Percentiles rank a stretch among this genome's conserved stretches.
Evolutionary conservation across 345 rosid genomes (phyloP).

Genomic region (Microthlaspi erraticum): DNA sequence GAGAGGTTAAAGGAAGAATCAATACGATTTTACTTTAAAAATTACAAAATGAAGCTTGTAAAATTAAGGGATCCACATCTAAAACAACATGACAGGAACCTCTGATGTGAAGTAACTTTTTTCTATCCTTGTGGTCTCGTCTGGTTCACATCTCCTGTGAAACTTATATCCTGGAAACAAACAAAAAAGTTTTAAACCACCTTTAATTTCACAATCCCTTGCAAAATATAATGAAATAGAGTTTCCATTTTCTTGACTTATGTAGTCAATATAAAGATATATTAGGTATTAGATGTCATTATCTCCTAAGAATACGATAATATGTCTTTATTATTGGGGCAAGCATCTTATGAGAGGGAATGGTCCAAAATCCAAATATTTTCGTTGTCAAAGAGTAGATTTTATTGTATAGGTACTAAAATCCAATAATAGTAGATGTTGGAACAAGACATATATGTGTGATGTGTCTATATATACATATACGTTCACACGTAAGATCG

Average conservation of each 20-base stretch:
- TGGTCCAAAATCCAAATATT: slow-evolving; percentile 29
- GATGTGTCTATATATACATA: not conserved
- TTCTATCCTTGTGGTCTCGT: slow-evolving; percentile 65
- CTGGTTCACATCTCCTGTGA: slow-evolving; percentile 57
- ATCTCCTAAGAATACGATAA: not conserved
- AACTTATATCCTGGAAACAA: slow-evolving; percentile 57
- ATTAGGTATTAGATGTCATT: not conserved
- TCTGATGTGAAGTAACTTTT: slow-evolving; percentile 13
- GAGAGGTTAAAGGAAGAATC: slow-evolving; percentile 33
- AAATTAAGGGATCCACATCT: slow-evolving; percentile 33
- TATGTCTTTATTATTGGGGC: slow-evolving; percentile 9
- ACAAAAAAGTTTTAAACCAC: not conserved
- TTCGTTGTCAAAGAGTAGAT: slow-evolving; percentile 21
- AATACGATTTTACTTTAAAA: slow-evolving; percentile 25
- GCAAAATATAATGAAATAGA: not conserved
- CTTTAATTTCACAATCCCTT: not conserved
- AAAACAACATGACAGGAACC: slow-evolving; percentile 22
- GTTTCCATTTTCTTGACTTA: not conserved
- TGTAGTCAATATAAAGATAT: slow-evolving; percentile 10
- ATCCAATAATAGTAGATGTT: slow-evolving; percentile 27
- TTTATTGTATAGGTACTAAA: slow-evolving; percentile 20
- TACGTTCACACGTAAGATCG: slow-evolving; percentile 30
- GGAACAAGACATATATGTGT: slow-evolving; percentile 16
- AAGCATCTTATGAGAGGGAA: not conserved
- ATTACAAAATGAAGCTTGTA: slow-evolving; percentile 27